Percentiles rank a stretch among this genome's conserved stretches.
Conservation (phyloP, 1,139 yeast species). For the Taphrina wiesneri region DNA sequence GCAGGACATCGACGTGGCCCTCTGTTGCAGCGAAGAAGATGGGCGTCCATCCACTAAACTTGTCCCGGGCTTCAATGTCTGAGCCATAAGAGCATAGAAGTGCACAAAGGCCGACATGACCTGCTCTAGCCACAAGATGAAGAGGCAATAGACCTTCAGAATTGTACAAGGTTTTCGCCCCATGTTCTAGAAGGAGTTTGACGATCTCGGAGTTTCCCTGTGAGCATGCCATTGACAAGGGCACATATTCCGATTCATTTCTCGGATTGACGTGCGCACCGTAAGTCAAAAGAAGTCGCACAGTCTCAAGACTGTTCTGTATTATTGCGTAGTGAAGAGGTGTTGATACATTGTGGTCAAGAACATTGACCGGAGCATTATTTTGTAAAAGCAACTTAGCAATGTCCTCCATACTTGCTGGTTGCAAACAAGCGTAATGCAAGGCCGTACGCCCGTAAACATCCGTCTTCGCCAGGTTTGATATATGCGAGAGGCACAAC, state of each 20-base stretch:
- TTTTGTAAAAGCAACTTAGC: conserved; percentile 43
- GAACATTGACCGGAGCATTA: conserved; percentile 47
- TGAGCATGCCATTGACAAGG: conserved; percentile 86
- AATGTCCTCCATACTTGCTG: conserved; percentile 45
- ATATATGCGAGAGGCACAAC: neutral
- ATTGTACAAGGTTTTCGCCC: conserved; percentile 54
- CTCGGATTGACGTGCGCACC: conserved; percentile 50
- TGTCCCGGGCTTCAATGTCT: conserved; percentile 75
- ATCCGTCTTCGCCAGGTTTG: conserved; percentile 48
- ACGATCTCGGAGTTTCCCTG: conserved; percentile 75
- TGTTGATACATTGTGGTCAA: conserved; percentile 53
- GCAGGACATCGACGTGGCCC: conserved; percentile 73
- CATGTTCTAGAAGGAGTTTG: conserved; percentile 55
- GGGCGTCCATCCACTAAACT: conserved; percentile 91
- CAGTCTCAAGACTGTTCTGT: conserved; percentile 61
- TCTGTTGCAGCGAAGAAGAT: conserved; percentile 86
- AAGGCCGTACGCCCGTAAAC: conserved; percentile 78
- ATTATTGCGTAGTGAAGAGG: conserved; percentile 79
- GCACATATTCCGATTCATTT: conserved; percentile 59
- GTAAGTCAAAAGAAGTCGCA: conserved; percentile 51
- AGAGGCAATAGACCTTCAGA: conserved; percentile 87
- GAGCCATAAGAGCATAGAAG: conserved; percentile 72
- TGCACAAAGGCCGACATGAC: conserved; percentile 67
- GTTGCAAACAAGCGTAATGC: conserved; percentile 71
- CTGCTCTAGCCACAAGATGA: conserved; percentile 85